A percentile compares a stretch with the other conserved stretches of the same genome.
phyloP scores from a whole-genome alignment of 148 eudicot species.

The Talinum fruticosum region DNA sequence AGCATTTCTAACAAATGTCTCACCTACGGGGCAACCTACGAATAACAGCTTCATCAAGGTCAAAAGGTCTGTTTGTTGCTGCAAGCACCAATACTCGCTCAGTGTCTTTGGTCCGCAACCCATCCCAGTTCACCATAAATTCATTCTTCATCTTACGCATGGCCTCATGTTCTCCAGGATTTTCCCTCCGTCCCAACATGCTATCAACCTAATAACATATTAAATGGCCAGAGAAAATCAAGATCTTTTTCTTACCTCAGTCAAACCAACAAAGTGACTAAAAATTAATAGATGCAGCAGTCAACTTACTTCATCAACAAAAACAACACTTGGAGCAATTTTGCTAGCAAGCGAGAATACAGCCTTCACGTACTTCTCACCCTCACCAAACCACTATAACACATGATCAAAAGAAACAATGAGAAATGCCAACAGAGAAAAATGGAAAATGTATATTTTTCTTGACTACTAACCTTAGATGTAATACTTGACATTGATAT shows the following conservation, averaged over 20 bases:
- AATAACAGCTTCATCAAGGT: constrained; percentile 97
- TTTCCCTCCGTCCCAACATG: constrained; percentile 93
- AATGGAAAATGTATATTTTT: not conserved
- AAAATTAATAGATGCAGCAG: not conserved
- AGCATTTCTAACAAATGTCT: constrained; percentile 6
- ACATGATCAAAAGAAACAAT: constrained; percentile 19
- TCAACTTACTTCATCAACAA: constrained; percentile 87
- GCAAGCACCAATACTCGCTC: constrained; percentile 95
- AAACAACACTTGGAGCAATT: constrained; percentile 93
- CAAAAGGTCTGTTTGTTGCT: constrained; percentile 95
- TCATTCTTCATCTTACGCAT: constrained; percentile 99
- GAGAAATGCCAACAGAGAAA: constrained; percentile 7
- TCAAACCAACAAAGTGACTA: not conserved
- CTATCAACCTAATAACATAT: constrained; percentile 70
- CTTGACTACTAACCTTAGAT: constrained; percentile 56
- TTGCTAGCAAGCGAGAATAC: constrained; percentile 95
- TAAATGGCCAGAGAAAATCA: not conserved
- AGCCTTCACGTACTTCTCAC: constrained; percentile 96
- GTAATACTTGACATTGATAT: constrained; percentile 98
- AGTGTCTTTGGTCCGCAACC: constrained; percentile 85
- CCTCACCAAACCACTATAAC: constrained; percentile 97
- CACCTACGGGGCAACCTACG: constrained; percentile 92
- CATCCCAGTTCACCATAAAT: constrained; percentile 99
- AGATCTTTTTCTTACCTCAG: not conserved
- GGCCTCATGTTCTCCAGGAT: constrained; percentile 95